A percentile compares a stretch with the other conserved stretches of the same genome.
Conservation (phyloP, 352 stramenopile genomes). For the Phytophthora uliginosa region DNA sequence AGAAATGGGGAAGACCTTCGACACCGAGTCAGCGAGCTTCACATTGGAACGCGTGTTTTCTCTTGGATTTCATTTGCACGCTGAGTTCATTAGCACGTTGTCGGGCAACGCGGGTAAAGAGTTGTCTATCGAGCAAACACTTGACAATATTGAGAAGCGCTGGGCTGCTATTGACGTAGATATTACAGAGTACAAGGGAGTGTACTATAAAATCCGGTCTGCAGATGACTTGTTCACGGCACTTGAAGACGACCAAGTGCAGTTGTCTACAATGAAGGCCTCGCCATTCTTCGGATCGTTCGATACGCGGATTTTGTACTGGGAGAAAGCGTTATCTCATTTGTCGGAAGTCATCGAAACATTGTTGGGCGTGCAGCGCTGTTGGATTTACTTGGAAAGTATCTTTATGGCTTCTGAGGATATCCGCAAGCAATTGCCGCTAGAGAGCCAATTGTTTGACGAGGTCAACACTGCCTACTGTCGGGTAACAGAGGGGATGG, state of each 20-base stretch:
- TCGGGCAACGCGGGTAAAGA: slow-evolving; percentile 94
- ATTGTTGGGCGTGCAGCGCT: slow-evolving; percentile 91
- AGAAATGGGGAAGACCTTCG: slow-evolving; percentile 89
- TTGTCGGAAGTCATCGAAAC: slow-evolving; percentile 94
- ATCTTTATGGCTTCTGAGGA: slow-evolving; percentile 97
- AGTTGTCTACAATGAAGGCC: slow-evolving; percentile 95
- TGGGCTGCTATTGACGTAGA: slow-evolving; percentile 92
- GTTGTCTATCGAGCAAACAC: slow-evolving; percentile 92
- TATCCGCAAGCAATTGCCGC: slow-evolving; percentile 94
- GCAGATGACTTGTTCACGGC: slow-evolving; percentile 94
- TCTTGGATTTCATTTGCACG: slow-evolving; percentile 88
- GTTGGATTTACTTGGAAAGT: slow-evolving; percentile 96
- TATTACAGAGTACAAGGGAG: slow-evolving; percentile 93
- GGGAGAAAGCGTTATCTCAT: slow-evolving; percentile 86
- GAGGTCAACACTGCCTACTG: slow-evolving; percentile 88
- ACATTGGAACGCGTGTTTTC: slow-evolving; percentile 91
- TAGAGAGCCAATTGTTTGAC: slow-evolving; percentile 89
- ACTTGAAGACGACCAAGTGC: slow-evolving; percentile 93
- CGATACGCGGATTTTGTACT: slow-evolving; percentile 88
- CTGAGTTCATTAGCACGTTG: slow-evolving; percentile 94
- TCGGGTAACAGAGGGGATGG: slow-evolving; percentile 79
- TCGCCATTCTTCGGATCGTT: slow-evolving; percentile 96
- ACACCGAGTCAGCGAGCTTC: slow-evolving; percentile 79
- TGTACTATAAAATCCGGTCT: slow-evolving; percentile 94
- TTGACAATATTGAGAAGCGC: slow-evolving; percentile 90